phyloP scores from a whole-genome alignment of 306 rosid species.

The Urtica urens region DNA sequence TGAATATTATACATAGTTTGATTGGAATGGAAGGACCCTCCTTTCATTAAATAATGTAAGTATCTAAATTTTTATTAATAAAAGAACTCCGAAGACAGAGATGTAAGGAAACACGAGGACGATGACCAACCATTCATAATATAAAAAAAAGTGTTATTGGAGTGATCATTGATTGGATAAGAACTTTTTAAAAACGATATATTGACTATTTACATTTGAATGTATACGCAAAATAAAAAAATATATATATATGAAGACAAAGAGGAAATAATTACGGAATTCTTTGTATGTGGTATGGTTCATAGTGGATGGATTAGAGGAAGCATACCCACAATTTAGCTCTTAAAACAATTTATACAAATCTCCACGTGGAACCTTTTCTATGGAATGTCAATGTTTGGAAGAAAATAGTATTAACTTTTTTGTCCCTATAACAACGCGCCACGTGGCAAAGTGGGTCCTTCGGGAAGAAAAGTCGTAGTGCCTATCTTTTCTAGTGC shows the following conservation, averaged over 20 bases:
- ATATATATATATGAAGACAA: background rate
- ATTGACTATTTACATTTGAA: background rate
- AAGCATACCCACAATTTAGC: background rate
- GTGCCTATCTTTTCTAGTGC: background rate
- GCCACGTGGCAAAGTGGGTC: background rate
- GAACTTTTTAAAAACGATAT: background rate
- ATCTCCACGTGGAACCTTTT: constrained; percentile 10
- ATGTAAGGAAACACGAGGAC: constrained; percentile 11
- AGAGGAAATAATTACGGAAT: background rate
- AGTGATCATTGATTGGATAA: constrained; percentile 5
- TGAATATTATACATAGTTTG: constrained; percentile 10
- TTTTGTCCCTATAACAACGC: constrained; percentile 2
- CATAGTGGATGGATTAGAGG: constrained; percentile 9
- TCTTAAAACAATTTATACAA: too few relatives aligned
- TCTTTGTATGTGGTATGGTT: background rate
- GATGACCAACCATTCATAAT: constrained; percentile 14
- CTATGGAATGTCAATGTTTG: background rate
- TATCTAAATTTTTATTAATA: background rate
- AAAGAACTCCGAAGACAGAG: background rate
- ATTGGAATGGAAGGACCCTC: constrained; percentile 5
- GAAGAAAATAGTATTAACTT: background rate
- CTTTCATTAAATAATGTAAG: background rate
- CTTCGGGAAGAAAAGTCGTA: background rate
- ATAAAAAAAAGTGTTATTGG: background rate
- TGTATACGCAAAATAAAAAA: background rate